These are phyloP conservation scores for Trametes hirsuta DNA, from an alignment of 1,284 basidiomycete genomes.

Conservation along the genomic window DNA sequence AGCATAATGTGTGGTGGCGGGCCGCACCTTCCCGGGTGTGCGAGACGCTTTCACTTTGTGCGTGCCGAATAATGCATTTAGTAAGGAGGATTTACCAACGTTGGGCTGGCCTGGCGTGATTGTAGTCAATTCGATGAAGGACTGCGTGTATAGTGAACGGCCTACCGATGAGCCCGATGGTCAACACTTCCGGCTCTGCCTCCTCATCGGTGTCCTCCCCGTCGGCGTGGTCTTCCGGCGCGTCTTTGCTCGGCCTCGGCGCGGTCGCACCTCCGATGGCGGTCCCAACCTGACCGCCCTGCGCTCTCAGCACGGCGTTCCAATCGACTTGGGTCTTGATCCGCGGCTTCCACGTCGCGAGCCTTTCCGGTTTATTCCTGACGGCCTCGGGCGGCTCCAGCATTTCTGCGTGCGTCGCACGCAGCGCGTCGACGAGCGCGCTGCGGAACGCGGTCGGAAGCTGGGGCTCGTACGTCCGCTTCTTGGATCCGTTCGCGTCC, in stretches of 20 bases:
- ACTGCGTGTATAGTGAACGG: background rate
- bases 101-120: conserved; percentile 80
- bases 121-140: too few relatives aligned
- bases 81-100: conserved; percentile 89
- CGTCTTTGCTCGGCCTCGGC: conserved; percentile 34
- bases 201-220: conserved; percentile 31
- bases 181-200: conserved; percentile 63
- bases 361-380: conserved; percentile 50
- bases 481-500: conserved; percentile 18
- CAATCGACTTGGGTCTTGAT: conserved; percentile 74
- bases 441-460: conserved; percentile 64
- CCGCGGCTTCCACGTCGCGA: conserved; percentile 66
- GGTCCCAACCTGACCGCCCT: conserved; percentile 46
- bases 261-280: conserved; percentile 30
- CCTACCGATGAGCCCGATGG: conserved; percentile 82
- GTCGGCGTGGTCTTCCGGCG: conserved; percentile 20
- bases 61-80: conserved; percentile 90
- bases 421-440: conserved; percentile 69
- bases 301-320: conserved; percentile 56
- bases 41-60: conserved; percentile 83
- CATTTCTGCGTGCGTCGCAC: conserved; percentile 68
- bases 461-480: conserved; percentile 53
- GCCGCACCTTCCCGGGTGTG: conserved; percentile 83
- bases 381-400: conserved; percentile 70
- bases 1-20: background rate